Evolutionary conservation across 2,329 filamentous ascomycete species (phyloP).

Genomic region (Didymella keratinophila): DNA sequence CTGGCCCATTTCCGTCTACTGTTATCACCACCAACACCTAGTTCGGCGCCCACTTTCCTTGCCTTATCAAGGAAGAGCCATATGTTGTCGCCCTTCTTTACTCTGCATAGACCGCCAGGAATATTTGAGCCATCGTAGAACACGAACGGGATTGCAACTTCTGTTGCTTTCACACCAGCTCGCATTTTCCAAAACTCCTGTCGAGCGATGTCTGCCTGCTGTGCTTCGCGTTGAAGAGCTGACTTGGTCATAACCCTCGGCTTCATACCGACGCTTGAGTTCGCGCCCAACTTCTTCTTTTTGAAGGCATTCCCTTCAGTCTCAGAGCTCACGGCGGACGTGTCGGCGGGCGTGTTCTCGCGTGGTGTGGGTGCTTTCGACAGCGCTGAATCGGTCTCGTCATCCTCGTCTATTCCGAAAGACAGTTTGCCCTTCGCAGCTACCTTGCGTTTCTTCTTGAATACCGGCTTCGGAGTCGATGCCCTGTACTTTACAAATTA

Average conservation of each 20-base stretch:
- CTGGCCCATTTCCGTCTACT: slow-evolving; percentile 86
- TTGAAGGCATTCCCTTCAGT: slow-evolving; percentile 47
- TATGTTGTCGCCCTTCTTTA: slow-evolving; percentile 91
- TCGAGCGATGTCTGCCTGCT: slow-evolving; percentile 75
- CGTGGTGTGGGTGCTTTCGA: slow-evolving; percentile 51
- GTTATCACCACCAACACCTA: slow-evolving; percentile 74
- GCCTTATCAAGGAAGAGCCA: slow-evolving; percentile 95
- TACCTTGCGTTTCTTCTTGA: slow-evolving; percentile 66
- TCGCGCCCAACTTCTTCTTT: slow-evolving; percentile 65
- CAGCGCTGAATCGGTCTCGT: slow-evolving; percentile 60
- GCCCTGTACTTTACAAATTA: slow-evolving; percentile 67
- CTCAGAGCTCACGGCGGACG: slow-evolving; percentile 46
- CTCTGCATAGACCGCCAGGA: slow-evolving; percentile 80
- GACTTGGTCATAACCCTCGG: slow-evolving; percentile 82
- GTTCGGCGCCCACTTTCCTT: slow-evolving; percentile 85
- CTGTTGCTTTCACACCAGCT: slow-evolving; percentile 85
- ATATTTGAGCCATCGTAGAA: slow-evolving; percentile 96
- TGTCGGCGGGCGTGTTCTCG: slow-evolving; percentile 49
- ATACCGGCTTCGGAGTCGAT: slow-evolving; percentile 56
- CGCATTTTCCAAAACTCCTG: slow-evolving; percentile 85
- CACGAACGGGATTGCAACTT: slow-evolving; percentile 91
- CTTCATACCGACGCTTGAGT: slow-evolving; percentile 61
- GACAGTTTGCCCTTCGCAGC: slow-evolving; percentile 69
- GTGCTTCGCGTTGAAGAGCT: slow-evolving; percentile 78
- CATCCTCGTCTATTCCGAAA: slow-evolving; percentile 74